These are phyloP conservation scores for Coleophoma eucalyptorum DNA, from an alignment of 2,329 filamentous ascomycete species.

Conservation along the genomic window DNA sequence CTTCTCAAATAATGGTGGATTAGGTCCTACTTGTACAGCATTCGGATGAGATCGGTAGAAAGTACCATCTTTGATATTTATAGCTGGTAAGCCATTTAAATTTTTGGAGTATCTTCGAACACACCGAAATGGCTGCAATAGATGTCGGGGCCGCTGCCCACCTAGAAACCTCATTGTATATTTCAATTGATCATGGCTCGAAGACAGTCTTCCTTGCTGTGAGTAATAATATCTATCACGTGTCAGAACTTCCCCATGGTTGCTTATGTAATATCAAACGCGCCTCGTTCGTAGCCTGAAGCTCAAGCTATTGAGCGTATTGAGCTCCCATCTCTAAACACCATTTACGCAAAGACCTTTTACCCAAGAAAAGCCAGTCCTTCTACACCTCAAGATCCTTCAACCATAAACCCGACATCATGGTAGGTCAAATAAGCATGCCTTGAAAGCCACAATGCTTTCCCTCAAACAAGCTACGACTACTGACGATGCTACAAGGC, in stretches of 20 bases:
- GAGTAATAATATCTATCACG: background rate
- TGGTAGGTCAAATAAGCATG: slow-evolving; percentile 14
- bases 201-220: too few species aligned
- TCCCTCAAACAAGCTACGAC: too few species aligned
- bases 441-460: too few species aligned
- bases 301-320: slow-evolving; percentile 1
- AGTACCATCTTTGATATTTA: slow-evolving; percentile 73
- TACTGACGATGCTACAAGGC: slow-evolving; percentile 48
- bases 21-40: slow-evolving; percentile 41
- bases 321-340: background rate
- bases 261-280: background rate
- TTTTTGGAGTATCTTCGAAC: background rate
- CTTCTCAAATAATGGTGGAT: slow-evolving; percentile 70
- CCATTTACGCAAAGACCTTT: slow-evolving; percentile 1
- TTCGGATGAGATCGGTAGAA: slow-evolving; percentile 77
- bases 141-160: slow-evolving; percentile 1
- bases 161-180: background rate
- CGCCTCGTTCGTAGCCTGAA: slow-evolving; percentile 10
- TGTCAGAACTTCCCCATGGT: too few species aligned
- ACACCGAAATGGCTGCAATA: background rate
- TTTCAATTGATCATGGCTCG: background rate
- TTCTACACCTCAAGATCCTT: slow-evolving; percentile 2
- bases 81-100: slow-evolving; percentile 47
- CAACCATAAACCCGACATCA: slow-evolving; percentile 9
- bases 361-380: background rate